Evolutionary conservation across 2,329 filamentous ascomycete species (phyloP), one percentile per base, ranked within the genome.

Genomic region (Teratosphaeria gauchensis): DNA sequence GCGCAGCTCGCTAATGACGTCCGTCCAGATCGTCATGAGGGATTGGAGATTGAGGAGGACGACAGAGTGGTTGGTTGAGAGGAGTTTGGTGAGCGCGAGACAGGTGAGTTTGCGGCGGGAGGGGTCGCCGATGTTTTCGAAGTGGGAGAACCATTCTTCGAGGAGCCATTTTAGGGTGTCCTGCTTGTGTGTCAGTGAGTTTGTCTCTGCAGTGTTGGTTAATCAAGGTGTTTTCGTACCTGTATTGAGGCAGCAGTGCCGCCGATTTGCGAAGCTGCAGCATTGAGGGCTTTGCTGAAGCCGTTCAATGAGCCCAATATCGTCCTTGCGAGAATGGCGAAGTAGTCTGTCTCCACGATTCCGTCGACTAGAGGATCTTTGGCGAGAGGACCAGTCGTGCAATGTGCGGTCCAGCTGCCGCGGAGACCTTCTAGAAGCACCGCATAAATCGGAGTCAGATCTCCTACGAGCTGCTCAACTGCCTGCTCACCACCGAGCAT

Each of bases 341-440:
- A 88, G 71, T 95, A 96, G 69, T 96, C 89, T 0, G 88, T 88
- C 69, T 96, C 85, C 0, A 89, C 86, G 11, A 91, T 81, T 12
- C 85, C 84, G 65, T 87, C 87, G 35, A 96, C 82, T 32, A 84
- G 82, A 48, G 85, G 82, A 21, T 83, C 79, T 64, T 82, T 88
- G 30, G 82, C 82, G 67, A 89, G 88, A 0, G 92, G 92, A 0
- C 94, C 92, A 0, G 88, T 89, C 0, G 88, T 90, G 71, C 95
- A 86, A 66, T 89, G 86, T 2, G 89, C 86, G 68, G 88, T 82
- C 80, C 84, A 76, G 53, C 69, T 70, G 11, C 72, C 73, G 19
- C 73, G 73, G 0, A 81, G 69, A 11, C 75, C 76, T 42, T 74
- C 66, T 5, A 80, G 63, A 0, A 80, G 82, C 21, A 80, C 80